Percentiles rank a stretch among this genome's conserved stretches.
Evolutionary conservation across 2,329 filamentous ascomycete species (phyloP).

Genomic region (Talaromyces pinophilus): DNA sequence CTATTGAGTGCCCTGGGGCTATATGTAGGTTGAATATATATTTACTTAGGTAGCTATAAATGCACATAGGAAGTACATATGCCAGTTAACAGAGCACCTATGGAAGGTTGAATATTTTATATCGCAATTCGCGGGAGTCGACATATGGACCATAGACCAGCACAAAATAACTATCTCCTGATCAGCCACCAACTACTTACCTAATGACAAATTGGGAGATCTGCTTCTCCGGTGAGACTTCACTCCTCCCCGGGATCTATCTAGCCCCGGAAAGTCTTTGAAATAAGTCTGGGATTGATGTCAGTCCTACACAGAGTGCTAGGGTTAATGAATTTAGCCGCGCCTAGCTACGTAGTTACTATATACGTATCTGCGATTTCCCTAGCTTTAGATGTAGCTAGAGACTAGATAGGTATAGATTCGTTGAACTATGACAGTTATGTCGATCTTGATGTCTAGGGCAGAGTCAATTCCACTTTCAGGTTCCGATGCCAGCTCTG

Average conservation of each 20-base stretch:
- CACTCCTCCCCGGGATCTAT: not conserved
- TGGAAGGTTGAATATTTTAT: not conserved
- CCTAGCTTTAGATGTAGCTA: not conserved
- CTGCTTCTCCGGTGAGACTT: constrained; percentile 3
- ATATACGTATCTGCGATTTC: not conserved
- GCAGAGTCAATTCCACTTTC: not conserved
- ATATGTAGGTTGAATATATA: not conserved
- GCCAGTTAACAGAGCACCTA: not conserved
- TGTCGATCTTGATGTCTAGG: constrained; percentile 1
- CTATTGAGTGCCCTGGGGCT: not conserved
- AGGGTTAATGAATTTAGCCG: not conserved
- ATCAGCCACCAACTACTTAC: not conserved
- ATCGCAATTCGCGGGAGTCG: not conserved
- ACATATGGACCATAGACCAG: not conserved
- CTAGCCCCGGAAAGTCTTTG: not conserved
- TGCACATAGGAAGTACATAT: not conserved
- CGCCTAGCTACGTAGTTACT: not conserved
- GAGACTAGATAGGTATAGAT: not conserved
- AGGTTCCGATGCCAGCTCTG: not conserved
- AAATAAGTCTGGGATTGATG: not conserved
- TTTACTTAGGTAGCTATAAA: not conserved
- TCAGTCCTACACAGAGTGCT: not conserved
- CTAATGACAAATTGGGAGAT: not conserved
- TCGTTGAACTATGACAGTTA: not conserved
- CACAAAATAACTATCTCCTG: not conserved